Evolutionary conservation across 2,329 filamentous ascomycete species (phyloP), one percentile per base, ranked within the genome.

Genomic region (Phaeoacremonium minimum): DNA sequence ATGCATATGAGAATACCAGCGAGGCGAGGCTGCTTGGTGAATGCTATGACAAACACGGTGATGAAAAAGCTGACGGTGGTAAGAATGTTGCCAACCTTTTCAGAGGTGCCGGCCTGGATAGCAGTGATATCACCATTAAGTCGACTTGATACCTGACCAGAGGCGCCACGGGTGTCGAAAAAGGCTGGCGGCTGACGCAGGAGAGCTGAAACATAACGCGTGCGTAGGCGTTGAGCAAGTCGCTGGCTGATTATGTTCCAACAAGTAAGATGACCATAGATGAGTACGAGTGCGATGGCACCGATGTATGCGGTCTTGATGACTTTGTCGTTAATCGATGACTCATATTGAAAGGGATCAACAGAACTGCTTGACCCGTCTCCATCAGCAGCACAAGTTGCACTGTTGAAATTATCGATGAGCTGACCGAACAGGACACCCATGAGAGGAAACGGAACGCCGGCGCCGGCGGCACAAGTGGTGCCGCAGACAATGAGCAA

Each of bases 61-160:
- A 85, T 54, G 50, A 86, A 85, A 53, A 84, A 87, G 3, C 78
- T 77, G 7, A 77, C 56, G 36, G 73, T 80, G 15, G 73, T 69
- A 7, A 87, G 64, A 43, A 74, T 74, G 18, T 85, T 75, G 30
- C 82, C 82, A 12, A 84, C 80, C 55, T 87, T 87, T 56, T 86
- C 83, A 1, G 77, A 80, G 0, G 81, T 85, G 7, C 83, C 83
- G 0, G 73, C 73, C 45, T 82, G 81, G 36, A 87, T 79, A 1
- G 76, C 73, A 41, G 80, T 73, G 15, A 86, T 80, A 47, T 87
- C 81, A 34, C 69, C 66, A 51, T 80, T 80, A 31, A 87, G 70
- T n/a, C 81, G 69, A 8, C 77, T 75, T 2, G 77, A 71, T 7
- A 85, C 73, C 53, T 85, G 77, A 13, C 80, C 80, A 1, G 79